Evolutionary conservation across 2,329 filamentous ascomycete genomes (phyloP), one percentile per base, ranked within the genome.

Genomic region (Verticillium albo-atrum): DNA sequence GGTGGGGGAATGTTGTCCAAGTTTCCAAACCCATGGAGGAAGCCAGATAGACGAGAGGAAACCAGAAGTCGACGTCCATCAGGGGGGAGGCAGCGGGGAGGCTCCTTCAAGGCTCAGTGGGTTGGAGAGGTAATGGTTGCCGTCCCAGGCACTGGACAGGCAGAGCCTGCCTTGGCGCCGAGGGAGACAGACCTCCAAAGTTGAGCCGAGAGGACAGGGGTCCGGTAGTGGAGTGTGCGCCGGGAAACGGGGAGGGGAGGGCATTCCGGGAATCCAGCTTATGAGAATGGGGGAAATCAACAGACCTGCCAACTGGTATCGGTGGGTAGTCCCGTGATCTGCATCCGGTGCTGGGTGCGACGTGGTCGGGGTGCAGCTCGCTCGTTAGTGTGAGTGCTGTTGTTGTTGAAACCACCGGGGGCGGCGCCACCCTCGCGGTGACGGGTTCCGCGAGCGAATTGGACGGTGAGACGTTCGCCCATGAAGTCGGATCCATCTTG

Each of bases 271-370:
- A 20, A 20, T 58, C 47, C 60, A 58, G 34, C 28, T 58, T 23
- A 47, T 47, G 42, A 53, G 83, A 84, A 79, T 79, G 81, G 85
- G 81, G 81, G 82, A 78, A 77, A 75, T 74, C 55, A 81, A 90
- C 95, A 95, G 89, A 99, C 95, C 95, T 99, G 95, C 95, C 95
- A 99, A 87, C 93, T 97, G 84, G 95, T 99, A 84, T 98, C 94
- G 80, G 87, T 88, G 75, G 94, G 93, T 78, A 99, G 91, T 82
- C 93, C 94, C 82, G 91, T 90, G 73, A 99, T 96, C 77, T 94
- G 89, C 95, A 99, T 98, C 76, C 95, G 90, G 78, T 93, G 92
- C 68, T 92, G 88, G 68, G 95, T 99, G 76, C 95, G 92, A 73
- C 95, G 90, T 66, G 95, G 95, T 72, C 95, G 91, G 66, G 85